Conservation (phyloP, 2,329 filamentous ascomycete species). For the Microdochium paspali region DNA sequence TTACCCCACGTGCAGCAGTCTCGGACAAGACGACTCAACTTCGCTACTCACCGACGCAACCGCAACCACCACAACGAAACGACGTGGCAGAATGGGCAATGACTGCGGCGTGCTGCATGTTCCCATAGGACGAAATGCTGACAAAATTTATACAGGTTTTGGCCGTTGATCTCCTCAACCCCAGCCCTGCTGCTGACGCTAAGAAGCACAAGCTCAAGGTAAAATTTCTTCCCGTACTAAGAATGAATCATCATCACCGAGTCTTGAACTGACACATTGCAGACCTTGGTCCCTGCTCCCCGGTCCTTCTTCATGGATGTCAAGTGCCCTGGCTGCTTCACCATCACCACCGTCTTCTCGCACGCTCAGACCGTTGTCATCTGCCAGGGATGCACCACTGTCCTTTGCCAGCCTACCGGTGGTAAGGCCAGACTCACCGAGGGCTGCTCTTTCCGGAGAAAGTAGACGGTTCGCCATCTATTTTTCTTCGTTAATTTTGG, state of each 20-base stretch:
- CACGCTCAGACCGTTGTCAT: conserved; percentile 99
- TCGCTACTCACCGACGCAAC: no score
- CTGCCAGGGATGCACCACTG: conserved; percentile 98
- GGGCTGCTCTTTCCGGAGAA: conserved; percentile 99
- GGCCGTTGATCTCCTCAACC: conserved; percentile 99
- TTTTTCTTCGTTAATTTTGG: conserved; percentile 30
- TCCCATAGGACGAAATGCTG: conserved; percentile 26
- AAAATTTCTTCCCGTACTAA: conserved; percentile 27
- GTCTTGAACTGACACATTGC: conserved; percentile 9
- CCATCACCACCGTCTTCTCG: conserved; percentile 99
- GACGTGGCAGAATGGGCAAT: no score
- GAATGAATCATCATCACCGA: conserved; percentile 8
- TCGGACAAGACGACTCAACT: no score
- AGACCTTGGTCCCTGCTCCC: conserved; percentile 91
- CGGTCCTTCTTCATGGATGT: conserved; percentile 99
- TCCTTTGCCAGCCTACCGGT: conserved; percentile 98
- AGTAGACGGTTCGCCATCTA: conserved; percentile 62
- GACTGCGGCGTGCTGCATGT: no score
- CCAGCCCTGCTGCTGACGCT: conserved; percentile 91
- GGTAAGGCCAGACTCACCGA: conserved; percentile 98
- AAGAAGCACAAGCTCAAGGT: conserved; percentile 99
- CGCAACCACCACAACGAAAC: no score
- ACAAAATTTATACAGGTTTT: conserved; percentile 68
- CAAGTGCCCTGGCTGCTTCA: conserved; percentile 99
- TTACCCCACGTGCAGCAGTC: no score